Evolutionary conservation across 768 basidiomycete genomes (phyloP).

Genomic region (Calvatia gigantea): DNA sequence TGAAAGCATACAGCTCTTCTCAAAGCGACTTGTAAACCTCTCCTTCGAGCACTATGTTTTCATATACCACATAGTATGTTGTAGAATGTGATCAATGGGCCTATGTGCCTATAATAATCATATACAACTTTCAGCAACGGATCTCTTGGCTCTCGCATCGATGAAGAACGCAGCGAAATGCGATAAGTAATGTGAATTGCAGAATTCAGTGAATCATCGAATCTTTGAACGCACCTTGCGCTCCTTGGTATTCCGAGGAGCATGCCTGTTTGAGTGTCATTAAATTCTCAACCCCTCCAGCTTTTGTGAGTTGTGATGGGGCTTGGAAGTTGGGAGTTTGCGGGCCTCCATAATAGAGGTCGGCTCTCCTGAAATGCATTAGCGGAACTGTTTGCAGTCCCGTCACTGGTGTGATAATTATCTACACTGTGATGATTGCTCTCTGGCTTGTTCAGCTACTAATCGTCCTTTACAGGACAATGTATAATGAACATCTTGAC

Average conservation of each 20-base stretch:
- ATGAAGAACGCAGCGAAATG: constrained; percentile 81
- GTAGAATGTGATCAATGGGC: constrained; percentile 25
- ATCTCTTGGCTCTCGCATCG: constrained; percentile 78
- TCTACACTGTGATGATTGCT: constrained; percentile 30
- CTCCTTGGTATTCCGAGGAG: constrained; percentile 72
- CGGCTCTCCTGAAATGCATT: constrained; percentile 45
- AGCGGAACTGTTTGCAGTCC: constrained; percentile 29
- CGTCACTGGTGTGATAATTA: constrained; percentile 50
- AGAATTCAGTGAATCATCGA: constrained; percentile 81
- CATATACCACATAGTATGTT: constrained; percentile 15
- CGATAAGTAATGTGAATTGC: constrained; percentile 83
- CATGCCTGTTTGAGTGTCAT: constrained; percentile 78
- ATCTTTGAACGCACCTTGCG: constrained; percentile 82
- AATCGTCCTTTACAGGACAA: constrained; percentile 23
- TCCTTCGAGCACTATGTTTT: not conserved
- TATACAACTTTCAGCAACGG: constrained; percentile 50
- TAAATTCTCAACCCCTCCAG: constrained; percentile 43
- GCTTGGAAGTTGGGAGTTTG: constrained; percentile 42
- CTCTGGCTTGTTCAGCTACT: constrained; percentile 20
- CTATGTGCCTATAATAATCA: constrained; percentile 23
- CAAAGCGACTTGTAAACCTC: not conserved
- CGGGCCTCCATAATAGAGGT: constrained; percentile 23
- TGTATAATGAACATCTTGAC: constrained; percentile 48
- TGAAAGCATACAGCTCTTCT: constrained; percentile 7
- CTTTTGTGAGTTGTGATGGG: constrained; percentile 25